phyloP scores from a whole-genome alignment of 805 yeast species.

The Candida methanosorbosa region DNA sequence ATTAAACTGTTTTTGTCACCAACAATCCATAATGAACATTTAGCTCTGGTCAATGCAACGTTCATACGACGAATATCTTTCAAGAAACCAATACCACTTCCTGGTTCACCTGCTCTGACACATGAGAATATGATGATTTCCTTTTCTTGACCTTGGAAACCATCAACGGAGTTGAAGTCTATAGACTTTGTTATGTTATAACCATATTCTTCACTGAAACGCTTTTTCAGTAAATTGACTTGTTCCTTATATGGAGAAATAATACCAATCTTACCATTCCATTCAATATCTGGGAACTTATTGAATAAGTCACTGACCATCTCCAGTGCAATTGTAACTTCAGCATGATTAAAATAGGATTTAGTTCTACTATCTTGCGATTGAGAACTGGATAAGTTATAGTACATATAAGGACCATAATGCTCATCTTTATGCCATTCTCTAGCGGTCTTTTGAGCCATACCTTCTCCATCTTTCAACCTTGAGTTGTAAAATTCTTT shows the following conservation, averaged over 20 bases:
- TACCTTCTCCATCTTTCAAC: conserved; percentile 71
- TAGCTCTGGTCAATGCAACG: conserved; percentile 92
- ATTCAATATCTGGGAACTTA: conserved; percentile 39
- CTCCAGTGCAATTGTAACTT: conserved; percentile 67
- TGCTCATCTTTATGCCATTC: conserved; percentile 63
- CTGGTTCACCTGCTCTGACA: conserved; percentile 75
- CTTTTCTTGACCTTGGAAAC: conserved; percentile 97
- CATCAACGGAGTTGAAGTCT: conserved; percentile 93
- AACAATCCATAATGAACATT: conserved; percentile 84
- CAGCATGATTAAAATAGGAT: conserved; percentile 64
- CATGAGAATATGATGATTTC: conserved; percentile 91
- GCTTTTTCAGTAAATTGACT: conserved; percentile 44
- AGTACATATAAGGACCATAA: conserved; percentile 73
- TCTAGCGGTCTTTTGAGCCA: conserved; percentile 48
- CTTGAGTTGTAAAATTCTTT: conserved; percentile 66
- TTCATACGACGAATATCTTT: conserved; percentile 93
- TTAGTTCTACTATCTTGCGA: conserved; percentile 53
- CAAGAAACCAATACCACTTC: conserved; percentile 73
- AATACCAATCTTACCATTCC: conserved; percentile 73
- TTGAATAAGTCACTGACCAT: conserved; percentile 46
- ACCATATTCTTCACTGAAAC: conserved; percentile 58
- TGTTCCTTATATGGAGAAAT: conserved; percentile 96
- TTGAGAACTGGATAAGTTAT: conserved; percentile 61
- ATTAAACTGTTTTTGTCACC: conserved; percentile 67
- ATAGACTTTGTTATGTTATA: conserved; percentile 50